Evolutionary conservation across 495 filamentous ascomycete species (phyloP).

Genomic region (Aspergillus campestris): DNA sequence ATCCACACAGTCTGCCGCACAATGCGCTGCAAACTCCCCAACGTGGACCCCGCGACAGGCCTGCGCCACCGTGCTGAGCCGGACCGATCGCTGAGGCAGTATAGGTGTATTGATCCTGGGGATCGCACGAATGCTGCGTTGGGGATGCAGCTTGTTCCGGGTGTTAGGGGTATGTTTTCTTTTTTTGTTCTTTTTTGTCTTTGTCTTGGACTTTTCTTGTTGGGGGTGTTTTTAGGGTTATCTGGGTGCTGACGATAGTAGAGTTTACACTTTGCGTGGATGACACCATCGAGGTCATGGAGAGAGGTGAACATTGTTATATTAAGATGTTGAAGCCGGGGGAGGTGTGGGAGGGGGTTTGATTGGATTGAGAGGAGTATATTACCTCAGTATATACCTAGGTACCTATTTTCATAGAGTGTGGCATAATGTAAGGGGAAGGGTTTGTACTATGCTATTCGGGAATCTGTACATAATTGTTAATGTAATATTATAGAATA

Average conservation of each 20-base stretch:
- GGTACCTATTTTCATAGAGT: no score
- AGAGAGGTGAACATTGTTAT: conserved; percentile 57
- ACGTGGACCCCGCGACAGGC: conserved; percentile 69
- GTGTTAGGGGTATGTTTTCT: conserved; percentile 22
- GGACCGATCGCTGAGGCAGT: conserved; percentile 58
- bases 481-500: not conserved
- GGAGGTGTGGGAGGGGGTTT: conserved; percentile 32
- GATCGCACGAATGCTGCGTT: conserved; percentile 62
- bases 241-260: conserved; percentile 4
- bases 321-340: conserved; percentile 41
- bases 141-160: conserved; percentile 75
- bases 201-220: not conserved
- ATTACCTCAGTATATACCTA: no score
- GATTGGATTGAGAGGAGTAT: not conserved
- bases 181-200: not conserved
- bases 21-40: conserved; percentile 73
- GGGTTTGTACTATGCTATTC: not conserved
- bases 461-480: not conserved
- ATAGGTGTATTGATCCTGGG: conserved; percentile 67
- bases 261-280: conserved; percentile 47
- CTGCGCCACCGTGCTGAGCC: conserved; percentile 64
- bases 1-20: conserved; percentile 63
- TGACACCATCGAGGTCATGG: conserved; percentile 50
- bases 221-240: not conserved
- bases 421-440: no score